Percentiles rank a stretch among this genome's conserved stretches.
Conservation (phyloP, 768 basidiomycete genomes). For the Termitomyces sp. region DNA sequence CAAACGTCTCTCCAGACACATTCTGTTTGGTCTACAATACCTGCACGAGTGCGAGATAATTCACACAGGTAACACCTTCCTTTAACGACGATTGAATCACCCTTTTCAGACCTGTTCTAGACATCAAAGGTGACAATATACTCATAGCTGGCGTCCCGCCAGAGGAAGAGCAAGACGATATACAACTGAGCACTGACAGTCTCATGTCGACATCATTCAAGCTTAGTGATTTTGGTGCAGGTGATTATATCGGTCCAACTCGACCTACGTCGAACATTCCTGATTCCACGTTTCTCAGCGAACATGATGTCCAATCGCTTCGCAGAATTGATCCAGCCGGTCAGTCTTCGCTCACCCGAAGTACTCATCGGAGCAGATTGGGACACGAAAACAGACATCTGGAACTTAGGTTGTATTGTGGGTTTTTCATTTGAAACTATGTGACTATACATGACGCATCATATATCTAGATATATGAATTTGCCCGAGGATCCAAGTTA, state of each 20-base stretch:
- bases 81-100: not conserved
- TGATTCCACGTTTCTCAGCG: not conserved
- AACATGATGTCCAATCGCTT: not conserved
- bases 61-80: not conserved
- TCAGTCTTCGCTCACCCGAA: not conserved
- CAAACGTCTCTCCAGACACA: not conserved
- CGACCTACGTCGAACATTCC: not conserved
- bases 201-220: not conserved
- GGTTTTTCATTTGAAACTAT: not conserved
- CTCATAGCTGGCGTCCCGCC: not conserved
- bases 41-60: not conserved
- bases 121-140: not conserved
- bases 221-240: not conserved
- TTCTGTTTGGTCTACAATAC: not conserved
- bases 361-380: not conserved
- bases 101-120: not conserved
- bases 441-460: not conserved
- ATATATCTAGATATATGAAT: not conserved
- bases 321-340: not conserved
- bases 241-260: not conserved
- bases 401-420: not conserved
- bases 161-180: not conserved
- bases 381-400: constrained; percentile 8
- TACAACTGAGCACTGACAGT: not conserved
- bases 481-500: not conserved